These are phyloP conservation scores for Erodium moschatum DNA, from an alignment of 441 rosid genomes.

Conservation along the genomic window DNA sequence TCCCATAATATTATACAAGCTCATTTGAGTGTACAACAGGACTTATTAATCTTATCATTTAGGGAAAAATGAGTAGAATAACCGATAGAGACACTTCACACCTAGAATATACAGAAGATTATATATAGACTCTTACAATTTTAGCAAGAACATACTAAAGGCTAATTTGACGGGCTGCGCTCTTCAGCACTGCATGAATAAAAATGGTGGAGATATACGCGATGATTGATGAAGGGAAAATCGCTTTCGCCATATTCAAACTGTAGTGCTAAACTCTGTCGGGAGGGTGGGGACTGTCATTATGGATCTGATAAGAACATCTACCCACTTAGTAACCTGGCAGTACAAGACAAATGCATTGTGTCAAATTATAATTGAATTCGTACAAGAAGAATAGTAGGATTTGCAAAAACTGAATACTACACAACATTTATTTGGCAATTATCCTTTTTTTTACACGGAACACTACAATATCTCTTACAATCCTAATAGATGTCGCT, in stretches of 20 bases:
- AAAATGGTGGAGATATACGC: neutral
- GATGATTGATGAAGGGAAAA: neutral
- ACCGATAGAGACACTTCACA: neutral
- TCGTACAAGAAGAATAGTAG: too few species aligned
- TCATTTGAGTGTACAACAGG: too few species aligned
- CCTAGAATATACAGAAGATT: neutral
- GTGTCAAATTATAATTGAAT: conserved; percentile 4
- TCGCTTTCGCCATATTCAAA: conserved; percentile 11
- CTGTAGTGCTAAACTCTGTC: conserved; percentile 7
- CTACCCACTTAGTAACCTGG: conserved; percentile 17
- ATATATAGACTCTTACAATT: neutral
- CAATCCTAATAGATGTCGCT: neutral
- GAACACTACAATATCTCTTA: neutral
- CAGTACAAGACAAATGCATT: neutral
- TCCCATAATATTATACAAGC: too few species aligned
- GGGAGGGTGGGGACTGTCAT: conserved; percentile 14
- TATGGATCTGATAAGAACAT: conserved; percentile 9
- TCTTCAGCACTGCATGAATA: neutral
- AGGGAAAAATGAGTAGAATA: neutral
- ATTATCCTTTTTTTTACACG: neutral
- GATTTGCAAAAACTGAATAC: too few species aligned
- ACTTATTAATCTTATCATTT: neutral
- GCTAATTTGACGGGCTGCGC: neutral
- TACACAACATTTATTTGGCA: too few species aligned
- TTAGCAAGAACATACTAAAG: neutral